Conservation (phyloP, 2,329 filamentous ascomycete species). For the Diplodia intermedia region DNA sequence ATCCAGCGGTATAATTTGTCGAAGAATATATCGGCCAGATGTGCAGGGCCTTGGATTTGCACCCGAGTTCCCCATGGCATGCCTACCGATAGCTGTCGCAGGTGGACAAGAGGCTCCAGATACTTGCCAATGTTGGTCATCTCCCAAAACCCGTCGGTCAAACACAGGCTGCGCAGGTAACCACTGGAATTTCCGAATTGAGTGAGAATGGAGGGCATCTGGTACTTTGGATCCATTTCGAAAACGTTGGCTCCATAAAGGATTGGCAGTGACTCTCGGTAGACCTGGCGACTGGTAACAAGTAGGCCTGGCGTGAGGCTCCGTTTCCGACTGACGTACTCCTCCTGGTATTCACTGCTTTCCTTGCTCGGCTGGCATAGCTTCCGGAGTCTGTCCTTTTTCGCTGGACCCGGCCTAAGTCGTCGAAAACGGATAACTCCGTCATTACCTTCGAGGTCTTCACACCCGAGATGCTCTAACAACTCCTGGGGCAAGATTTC, state of each 20-base stretch:
- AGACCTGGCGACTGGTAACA: neutral
- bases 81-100: neutral
- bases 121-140: neutral
- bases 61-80: too few species aligned
- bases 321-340: neutral
- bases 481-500: neutral
- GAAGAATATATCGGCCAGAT: neutral
- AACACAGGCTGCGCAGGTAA: neutral
- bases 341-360: neutral
- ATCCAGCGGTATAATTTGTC: slow-evolving; percentile 4
- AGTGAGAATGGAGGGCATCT: too few species aligned
- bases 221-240: too few species aligned
- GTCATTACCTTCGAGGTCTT: too few species aligned
- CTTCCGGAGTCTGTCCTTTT: too few species aligned
- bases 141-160: neutral
- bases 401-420: too few species aligned
- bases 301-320: neutral
- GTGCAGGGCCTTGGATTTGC: too few species aligned
- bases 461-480: too few species aligned
- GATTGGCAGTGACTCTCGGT: neutral
- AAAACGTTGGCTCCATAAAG: neutral
- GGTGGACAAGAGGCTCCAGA: neutral
- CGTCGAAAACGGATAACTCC: too few species aligned
- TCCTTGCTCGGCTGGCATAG: too few species aligned
- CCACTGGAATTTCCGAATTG: neutral